Evolutionary conservation across 805 yeast genomes (phyloP).

Genomic region (Cyberlindnera xishuangbannaensis): DNA sequence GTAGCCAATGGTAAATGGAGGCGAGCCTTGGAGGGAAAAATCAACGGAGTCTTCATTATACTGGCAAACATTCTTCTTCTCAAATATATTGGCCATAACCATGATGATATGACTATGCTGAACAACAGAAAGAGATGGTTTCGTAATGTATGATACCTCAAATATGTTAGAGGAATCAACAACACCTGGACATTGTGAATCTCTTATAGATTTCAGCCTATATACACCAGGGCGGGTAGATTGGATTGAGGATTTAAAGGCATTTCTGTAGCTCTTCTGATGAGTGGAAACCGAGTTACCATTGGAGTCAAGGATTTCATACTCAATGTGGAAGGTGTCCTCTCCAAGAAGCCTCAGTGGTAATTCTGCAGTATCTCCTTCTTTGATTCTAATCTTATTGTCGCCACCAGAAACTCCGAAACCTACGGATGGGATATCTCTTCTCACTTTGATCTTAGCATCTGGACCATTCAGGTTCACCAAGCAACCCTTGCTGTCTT

Average conservation of each 20-base stretch:
- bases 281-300: slow-evolving; percentile 25
- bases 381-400: slow-evolving; percentile 40
- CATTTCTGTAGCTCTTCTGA: slow-evolving; percentile 14
- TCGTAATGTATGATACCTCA: slow-evolving; percentile 37
- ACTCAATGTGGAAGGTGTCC: slow-evolving; percentile 41
- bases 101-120: slow-evolving; percentile 27
- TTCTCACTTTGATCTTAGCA: slow-evolving; percentile 59
- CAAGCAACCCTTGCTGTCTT: slow-evolving; percentile 73
- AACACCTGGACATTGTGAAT: slow-evolving; percentile 46
- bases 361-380: slow-evolving; percentile 52
- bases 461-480: slow-evolving; percentile 65
- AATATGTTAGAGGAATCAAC: slow-evolving; percentile 32
- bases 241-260: slow-evolving; percentile 29
- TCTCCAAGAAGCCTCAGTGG: slow-evolving; percentile 59
- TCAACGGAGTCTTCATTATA: slow-evolving; percentile 43
- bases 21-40: slow-evolving; percentile 46
- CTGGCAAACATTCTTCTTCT: slow-evolving; percentile 40
- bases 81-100: slow-evolving; percentile 22
- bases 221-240: slow-evolving; percentile 44
- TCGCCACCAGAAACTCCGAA: slow-evolving; percentile 37
- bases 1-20: slow-evolving; percentile 69
- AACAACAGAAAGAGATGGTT: slow-evolving; percentile 38
- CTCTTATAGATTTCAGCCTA: slow-evolving; percentile 38
- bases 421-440: slow-evolving; percentile 57
- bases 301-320: slow-evolving; percentile 27